These are phyloP conservation scores for Aspergillus neoniger DNA, from an alignment of 2,329 filamentous ascomycete genomes.

Conservation along the genomic window DNA sequence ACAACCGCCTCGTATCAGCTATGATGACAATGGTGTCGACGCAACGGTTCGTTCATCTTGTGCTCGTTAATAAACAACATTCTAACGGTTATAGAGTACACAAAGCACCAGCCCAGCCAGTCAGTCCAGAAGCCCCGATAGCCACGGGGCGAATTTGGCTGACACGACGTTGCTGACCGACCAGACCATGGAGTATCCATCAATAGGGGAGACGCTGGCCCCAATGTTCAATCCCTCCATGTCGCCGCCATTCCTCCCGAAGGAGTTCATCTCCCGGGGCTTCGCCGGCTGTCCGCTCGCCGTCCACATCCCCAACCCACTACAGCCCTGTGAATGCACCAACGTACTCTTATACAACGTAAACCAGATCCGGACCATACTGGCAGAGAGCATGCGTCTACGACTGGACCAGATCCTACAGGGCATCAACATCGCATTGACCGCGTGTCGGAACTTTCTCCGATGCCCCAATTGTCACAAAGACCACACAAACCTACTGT, in stretches of 20 bases:
- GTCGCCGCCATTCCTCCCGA: conserved; percentile 34
- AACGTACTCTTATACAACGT: conserved; percentile 34
- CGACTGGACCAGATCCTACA: conserved; percentile 39
- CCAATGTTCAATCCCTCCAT: conserved; percentile 29
- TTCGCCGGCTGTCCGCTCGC: conserved; percentile 31
- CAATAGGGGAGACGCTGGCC: conserved; percentile 14
- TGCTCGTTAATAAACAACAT: neutral
- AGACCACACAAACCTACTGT: conserved; percentile 30
- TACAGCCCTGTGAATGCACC: conserved; percentile 33
- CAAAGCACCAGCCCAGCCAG: conserved; percentile 14
- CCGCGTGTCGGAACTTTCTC: conserved; percentile 32
- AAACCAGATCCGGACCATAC: conserved; percentile 34
- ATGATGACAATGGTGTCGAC: conserved; percentile 11
- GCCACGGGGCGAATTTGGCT: conserved; percentile 20
- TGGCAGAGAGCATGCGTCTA: conserved; percentile 26
- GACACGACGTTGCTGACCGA: conserved; percentile 15
- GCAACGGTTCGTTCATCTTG: conserved; percentile 1
- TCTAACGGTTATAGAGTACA: neutral
- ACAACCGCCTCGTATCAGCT: conserved; percentile 4
- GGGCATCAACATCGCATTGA: conserved; percentile 32
- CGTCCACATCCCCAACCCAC: conserved; percentile 28
- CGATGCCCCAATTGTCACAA: conserved; percentile 35
- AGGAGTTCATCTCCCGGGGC: conserved; percentile 31
- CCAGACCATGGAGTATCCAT: conserved; percentile 12
- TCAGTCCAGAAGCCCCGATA: conserved; percentile 32